These are phyloP conservation scores for Hibiscus mutabilis DNA, from an alignment of 345 rosid species.

Conservation along the genomic window DNA sequence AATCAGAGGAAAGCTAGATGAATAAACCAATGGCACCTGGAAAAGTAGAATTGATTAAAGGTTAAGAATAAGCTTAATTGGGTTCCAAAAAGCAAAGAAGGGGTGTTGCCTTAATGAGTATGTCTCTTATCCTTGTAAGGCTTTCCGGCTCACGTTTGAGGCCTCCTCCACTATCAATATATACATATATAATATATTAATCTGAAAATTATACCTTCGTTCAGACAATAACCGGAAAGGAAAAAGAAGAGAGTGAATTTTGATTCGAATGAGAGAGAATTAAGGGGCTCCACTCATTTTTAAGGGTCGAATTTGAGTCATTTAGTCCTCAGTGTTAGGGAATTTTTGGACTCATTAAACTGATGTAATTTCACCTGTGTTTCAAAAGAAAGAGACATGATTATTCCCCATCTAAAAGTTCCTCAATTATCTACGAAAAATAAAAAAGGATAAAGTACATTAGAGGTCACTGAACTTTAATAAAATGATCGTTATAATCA, in stretches of 20 bases:
- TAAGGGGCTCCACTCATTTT: slow-evolving; percentile 22
- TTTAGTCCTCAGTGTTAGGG: slow-evolving; percentile 12
- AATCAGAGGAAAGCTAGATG: slow-evolving; percentile 9
- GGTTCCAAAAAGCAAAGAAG: slow-evolving; percentile 15
- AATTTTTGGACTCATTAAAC: slow-evolving; percentile 10
- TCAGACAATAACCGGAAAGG: neutral
- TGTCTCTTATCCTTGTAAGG: slow-evolving; percentile 25
- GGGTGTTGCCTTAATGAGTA: slow-evolving; percentile 26
- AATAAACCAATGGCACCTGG: slow-evolving; percentile 8
- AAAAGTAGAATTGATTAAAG: slow-evolving; percentile 11
- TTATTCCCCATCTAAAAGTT: slow-evolving; percentile 4
- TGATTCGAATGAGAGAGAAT: neutral
- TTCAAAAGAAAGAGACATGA: slow-evolving; percentile 13
- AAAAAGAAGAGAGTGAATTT: too few species aligned
- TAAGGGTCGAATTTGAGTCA: slow-evolving; percentile 8
- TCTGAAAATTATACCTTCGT: neutral
- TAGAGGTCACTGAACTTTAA: too few species aligned
- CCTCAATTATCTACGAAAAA: neutral
- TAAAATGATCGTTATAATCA: too few species aligned
- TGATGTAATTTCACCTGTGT: slow-evolving; percentile 5
- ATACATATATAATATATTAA: neutral
- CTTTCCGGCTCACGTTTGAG: slow-evolving; percentile 19
- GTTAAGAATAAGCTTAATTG: slow-evolving; percentile 7
- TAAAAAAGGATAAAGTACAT: too few species aligned
- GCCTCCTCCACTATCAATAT: neutral